A percentile compares a stretch with the other conserved stretches of the same genome.
These are phyloP conservation scores for Cucumis melo DNA, from an alignment of 306 rosid genomes.

Conservation along the genomic window DNA sequence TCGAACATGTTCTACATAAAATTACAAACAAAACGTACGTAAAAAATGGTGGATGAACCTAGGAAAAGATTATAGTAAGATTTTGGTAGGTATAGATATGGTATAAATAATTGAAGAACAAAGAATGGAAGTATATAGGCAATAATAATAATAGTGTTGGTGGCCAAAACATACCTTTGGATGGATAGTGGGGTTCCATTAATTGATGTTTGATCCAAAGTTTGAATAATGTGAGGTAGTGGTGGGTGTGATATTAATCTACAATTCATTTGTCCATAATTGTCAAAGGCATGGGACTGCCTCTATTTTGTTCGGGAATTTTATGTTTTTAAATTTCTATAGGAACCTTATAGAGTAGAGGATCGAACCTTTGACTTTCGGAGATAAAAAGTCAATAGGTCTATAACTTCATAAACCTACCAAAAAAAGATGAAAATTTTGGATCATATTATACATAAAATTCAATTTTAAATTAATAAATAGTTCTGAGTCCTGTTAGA, in stretches of 20 bases:
- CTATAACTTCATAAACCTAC: too few relatives aligned
- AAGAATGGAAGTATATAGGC: neutral
- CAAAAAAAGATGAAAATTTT: too few relatives aligned
- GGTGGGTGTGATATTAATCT: neutral
- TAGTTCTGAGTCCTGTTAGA: too few relatives aligned
- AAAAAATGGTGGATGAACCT: neutral
- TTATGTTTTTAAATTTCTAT: neutral
- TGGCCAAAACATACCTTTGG: neutral
- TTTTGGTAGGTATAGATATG: neutral
- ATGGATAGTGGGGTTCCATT: slow-evolving; percentile 1
- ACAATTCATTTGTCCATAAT: neutral
- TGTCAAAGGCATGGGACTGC: neutral
- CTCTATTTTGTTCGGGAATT: neutral
- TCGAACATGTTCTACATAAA: neutral
- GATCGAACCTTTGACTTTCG: too few relatives aligned
- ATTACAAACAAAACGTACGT: neutral
- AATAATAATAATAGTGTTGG: neutral
- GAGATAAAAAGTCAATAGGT: too few relatives aligned
- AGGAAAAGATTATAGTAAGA: neutral
- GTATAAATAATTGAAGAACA: neutral
- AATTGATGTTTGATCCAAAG: neutral
- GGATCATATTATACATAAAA: too few relatives aligned
- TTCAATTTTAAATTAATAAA: too few relatives aligned
- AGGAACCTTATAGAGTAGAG: neutral
- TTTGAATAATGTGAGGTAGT: neutral